These are phyloP conservation scores for Tetraselmis striata DNA, from an alignment of 139 green algal species.

Conservation along the genomic window DNA sequence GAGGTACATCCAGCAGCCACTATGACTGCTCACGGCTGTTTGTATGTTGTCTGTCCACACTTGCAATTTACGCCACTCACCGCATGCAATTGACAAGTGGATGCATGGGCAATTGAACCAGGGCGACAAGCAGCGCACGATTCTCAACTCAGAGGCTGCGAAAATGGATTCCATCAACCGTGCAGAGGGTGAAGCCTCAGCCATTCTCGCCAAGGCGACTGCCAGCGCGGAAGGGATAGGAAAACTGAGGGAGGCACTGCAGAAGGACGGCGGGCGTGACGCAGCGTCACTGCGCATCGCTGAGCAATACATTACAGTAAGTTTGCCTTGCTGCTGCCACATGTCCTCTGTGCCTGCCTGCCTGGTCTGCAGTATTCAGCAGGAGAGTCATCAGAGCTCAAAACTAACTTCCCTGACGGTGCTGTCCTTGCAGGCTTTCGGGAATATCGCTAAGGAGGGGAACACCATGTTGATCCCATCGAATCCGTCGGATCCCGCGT, in stretches of 20 bases:
- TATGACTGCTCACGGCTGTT: no score
- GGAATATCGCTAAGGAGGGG: slow-evolving; percentile 73
- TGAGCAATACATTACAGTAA: slow-evolving; percentile 43
- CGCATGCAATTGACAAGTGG: no score
- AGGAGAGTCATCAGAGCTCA: no score
- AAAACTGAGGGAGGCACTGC: slow-evolving; percentile 52
- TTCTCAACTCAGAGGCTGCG: slow-evolving; percentile 79
- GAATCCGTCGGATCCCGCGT: slow-evolving; percentile 58
- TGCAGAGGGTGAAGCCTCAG: slow-evolving; percentile 54
- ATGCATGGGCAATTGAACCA: no score
- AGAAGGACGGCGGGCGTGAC: slow-evolving; percentile 41
- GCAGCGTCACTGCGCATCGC: slow-evolving; percentile 63
- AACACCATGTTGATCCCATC: slow-evolving; percentile 87
- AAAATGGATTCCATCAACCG: slow-evolving; percentile 78
- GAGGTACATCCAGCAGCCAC: no score
- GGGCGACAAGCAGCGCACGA: slow-evolving; percentile 23
- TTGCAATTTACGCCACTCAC: no score
- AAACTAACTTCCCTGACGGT: no score
- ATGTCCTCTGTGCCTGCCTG: no score
- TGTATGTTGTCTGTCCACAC: no score
- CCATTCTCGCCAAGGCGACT: slow-evolving; percentile 56
- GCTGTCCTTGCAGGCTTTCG: slow-evolving; percentile 59
- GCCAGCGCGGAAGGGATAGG: slow-evolving; percentile 62
- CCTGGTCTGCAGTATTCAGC: no score
- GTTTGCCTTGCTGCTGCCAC: no score